Evolutionary conservation across 345 rosid species (phyloP), one percentile per base, ranked within the genome.

Genomic region (Crucihimalaya himalaica): DNA sequence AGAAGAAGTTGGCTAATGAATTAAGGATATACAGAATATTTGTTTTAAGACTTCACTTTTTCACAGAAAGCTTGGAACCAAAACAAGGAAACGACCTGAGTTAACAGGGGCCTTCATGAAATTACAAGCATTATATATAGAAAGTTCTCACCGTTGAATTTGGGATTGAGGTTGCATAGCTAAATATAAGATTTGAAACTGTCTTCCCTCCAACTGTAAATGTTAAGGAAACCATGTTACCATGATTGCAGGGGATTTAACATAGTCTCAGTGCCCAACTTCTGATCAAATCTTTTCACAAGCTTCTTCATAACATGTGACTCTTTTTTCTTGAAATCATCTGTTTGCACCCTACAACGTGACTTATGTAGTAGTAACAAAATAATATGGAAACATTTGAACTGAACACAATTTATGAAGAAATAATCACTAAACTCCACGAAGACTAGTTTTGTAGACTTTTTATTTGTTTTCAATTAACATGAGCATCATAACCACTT

Each of bases 131-230:
- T 20, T 63, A 77, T 65, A 74, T 81, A 79, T 78, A 78, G 79
- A 78, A 86, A 78, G 81, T 84, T 78, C 82, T 92, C 86, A 93
- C 98, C 95, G 46, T 62, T 81, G 86, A 77, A 81, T 86, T 80
- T 75, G 92, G 87, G 83, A 82, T 73, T 75, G 82, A 69, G 59
- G 82, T 70, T 63, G 73, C 82, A 75, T 84, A 93, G 78, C 68
- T 66, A 63, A 74, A 83, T 57, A 91, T 85, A 73, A 89, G 80
- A 68, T 64, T 66, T 25, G 98, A 81, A 35, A 86, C 78, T 62
- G 76, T 54, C 16, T 40, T 5, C 80, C 46, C 68, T 58, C 63
- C 81, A 77, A 75, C 96, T 91, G 94, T 78, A 85, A 58, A 71
- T 2, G 35, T 47, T 52, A 72, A 37, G 8, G 48, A 46, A 60